Conservation (phyloP, 768 basidiomycete species). For the Lactarius sanguifluus region DNA sequence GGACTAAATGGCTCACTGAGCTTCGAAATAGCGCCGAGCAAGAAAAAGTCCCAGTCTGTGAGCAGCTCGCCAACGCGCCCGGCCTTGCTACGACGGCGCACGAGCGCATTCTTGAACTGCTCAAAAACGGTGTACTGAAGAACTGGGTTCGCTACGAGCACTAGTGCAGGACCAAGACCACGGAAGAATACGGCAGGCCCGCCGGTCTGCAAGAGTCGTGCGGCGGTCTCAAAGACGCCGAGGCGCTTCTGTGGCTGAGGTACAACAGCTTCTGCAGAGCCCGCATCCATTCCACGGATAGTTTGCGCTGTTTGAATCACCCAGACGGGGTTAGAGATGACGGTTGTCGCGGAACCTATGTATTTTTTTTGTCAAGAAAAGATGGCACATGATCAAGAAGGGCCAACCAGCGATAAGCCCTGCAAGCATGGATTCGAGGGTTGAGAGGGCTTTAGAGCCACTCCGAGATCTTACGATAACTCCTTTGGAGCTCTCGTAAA, state of each 20-base stretch:
- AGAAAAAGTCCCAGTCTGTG: conserved; percentile 87
- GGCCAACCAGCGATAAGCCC: conserved; percentile 79
- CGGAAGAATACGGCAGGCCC: conserved; percentile 87
- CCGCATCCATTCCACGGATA: conserved; percentile 51
- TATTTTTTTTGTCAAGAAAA: conserved; percentile 9
- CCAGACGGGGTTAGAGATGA: conserved; percentile 95
- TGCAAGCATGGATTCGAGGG: conserved; percentile 86
- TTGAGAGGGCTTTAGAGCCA: conserved; percentile 70
- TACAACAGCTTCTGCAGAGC: conserved; percentile 18
- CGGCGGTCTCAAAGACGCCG: conserved; percentile 63
- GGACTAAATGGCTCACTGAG: conserved; percentile 52
- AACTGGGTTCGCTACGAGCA: conserved; percentile 93
- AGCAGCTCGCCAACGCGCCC: conserved; percentile 49
- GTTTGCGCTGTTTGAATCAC: conserved; percentile 92
- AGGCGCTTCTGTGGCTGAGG: conserved; percentile 48
- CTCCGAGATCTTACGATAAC: conserved; percentile 53
- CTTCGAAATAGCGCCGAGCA: conserved; percentile 93
- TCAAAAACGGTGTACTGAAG: conserved; percentile 95
- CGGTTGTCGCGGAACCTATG: conserved; percentile 81
- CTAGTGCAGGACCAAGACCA: conserved; percentile 90
- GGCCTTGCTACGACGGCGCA: conserved; percentile 58
- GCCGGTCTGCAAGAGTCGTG: conserved; percentile 66
- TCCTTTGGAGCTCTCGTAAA: conserved; percentile 72
- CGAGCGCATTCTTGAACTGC: conserved; percentile 84
- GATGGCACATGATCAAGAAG: background rate